Conservation (phyloP, 139 green algal genomes). For the Coccomyxa sp. region DNA sequence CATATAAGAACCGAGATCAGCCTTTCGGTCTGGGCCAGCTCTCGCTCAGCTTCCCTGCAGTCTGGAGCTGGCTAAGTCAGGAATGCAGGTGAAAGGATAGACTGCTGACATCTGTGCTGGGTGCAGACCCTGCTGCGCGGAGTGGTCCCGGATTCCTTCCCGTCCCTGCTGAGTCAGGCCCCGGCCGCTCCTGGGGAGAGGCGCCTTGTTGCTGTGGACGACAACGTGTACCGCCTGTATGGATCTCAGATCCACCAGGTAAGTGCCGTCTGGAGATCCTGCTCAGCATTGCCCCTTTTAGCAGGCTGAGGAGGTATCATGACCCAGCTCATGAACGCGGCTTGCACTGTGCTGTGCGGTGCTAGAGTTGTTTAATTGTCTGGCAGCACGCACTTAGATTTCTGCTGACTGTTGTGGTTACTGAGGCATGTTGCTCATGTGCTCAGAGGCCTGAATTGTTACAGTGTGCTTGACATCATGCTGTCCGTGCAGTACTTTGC, state of each 20-base stretch:
- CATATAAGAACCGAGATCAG: no score
- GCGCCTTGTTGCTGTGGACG: slow-evolving; percentile 43
- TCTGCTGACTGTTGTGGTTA: no score
- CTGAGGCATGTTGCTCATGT: no score
- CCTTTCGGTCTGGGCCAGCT: no score
- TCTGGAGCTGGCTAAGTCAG: no score
- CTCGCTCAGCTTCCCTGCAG: no score
- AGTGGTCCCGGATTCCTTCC: slow-evolving; percentile 43
- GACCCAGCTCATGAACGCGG: background rate
- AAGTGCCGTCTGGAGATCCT: background rate
- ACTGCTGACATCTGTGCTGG: no score
- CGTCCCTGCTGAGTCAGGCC: slow-evolving; percentile 22
- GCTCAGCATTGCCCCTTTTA: background rate
- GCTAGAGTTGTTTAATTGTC: background rate
- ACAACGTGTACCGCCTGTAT: slow-evolving; percentile 33
- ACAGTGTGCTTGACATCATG: background rate
- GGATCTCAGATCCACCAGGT: slow-evolving; percentile 22
- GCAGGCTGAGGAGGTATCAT: background rate
- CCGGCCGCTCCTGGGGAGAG: slow-evolving; percentile 11
- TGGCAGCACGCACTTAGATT: no score
- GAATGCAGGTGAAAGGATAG: no score
- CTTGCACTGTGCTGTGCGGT: background rate
- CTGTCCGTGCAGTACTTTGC: slow-evolving; percentile 26
- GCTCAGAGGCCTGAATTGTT: background rate
- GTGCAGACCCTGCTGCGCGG: slow-evolving; percentile 32